Conservation (phyloP, 805 yeast species). For the Geotrichum ghanense region DNA sequence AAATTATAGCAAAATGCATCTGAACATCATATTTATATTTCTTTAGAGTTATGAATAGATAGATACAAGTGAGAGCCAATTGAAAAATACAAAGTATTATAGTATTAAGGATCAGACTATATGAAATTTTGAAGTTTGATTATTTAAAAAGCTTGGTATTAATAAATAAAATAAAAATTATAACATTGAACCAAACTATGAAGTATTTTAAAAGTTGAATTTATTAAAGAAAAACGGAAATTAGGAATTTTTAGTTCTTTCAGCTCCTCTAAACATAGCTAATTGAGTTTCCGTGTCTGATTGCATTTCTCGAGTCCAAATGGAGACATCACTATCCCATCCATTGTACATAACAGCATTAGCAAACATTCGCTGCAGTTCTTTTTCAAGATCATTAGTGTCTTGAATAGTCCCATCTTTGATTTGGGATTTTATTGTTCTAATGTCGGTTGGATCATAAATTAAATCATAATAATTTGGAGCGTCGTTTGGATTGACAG, state of each 20-base stretch:
- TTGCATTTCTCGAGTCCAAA: constrained; percentile 61
- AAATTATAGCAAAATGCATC: not conserved
- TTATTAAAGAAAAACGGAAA: no score
- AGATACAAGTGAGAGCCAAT: no score
- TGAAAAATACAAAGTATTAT: no score
- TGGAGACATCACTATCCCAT: constrained; percentile 47
- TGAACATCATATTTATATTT: no score
- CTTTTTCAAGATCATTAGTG: constrained; percentile 47
- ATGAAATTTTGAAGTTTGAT: no score
- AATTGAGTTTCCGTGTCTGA: constrained; percentile 45
- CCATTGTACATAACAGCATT: constrained; percentile 77
- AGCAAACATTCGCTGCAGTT: constrained; percentile 66
- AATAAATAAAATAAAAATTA: no score
- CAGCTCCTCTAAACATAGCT: constrained; percentile 44
- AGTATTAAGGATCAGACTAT: no score
- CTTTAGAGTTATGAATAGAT: no score
- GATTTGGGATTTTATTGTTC: constrained; percentile 45
- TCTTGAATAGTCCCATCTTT: constrained; percentile 45
- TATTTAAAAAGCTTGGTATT: no score
- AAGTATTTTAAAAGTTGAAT: no score
- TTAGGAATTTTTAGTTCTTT: constrained; percentile 6
- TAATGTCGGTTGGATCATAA: constrained; percentile 55
- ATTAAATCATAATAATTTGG: constrained; percentile 56
- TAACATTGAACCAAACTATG: no score
- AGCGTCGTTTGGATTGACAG: constrained; percentile 57